Evolutionary conservation across 2,329 filamentous ascomycete species (phyloP).

Genomic region (Fusarium albidum): DNA sequence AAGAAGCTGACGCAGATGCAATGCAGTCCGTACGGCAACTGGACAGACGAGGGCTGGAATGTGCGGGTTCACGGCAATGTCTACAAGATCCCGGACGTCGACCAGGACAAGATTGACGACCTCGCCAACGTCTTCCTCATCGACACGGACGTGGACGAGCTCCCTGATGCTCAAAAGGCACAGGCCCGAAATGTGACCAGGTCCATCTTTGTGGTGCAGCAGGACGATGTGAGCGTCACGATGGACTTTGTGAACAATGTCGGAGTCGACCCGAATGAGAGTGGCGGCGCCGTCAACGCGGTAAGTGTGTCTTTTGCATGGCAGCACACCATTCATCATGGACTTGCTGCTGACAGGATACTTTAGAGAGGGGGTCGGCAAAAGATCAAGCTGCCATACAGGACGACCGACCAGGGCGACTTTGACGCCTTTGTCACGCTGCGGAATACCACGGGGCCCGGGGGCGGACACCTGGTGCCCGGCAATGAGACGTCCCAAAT

Average conservation of each 20-base stretch:
- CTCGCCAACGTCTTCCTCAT: constrained; percentile 77
- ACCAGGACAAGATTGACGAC: constrained; percentile 69
- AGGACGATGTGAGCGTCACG: constrained; percentile 68
- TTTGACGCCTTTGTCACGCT: constrained; percentile 77
- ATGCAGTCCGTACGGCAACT: constrained; percentile 72
- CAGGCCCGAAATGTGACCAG: constrained; percentile 78
- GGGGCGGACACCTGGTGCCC: constrained; percentile 58
- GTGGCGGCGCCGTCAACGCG: constrained; percentile 60
- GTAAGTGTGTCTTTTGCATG: constrained; percentile 32
- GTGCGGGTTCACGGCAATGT: constrained; percentile 80
- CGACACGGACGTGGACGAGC: constrained; percentile 65
- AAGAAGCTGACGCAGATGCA: constrained; percentile 31
- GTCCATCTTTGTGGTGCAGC: constrained; percentile 79
- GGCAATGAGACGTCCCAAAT: constrained; percentile 72
- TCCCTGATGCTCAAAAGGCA: constrained; percentile 65
- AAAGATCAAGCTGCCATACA: constrained; percentile 68
- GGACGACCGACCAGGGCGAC: constrained; percentile 73
- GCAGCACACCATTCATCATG: too few relatives aligned
- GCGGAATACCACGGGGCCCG: constrained; percentile 61
- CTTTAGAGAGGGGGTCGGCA: constrained; percentile 64
- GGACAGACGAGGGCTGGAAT: constrained; percentile 80
- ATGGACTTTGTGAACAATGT: constrained; percentile 63
- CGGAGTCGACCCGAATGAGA: constrained; percentile 59
- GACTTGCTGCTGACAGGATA: constrained; percentile 6
- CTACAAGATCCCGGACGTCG: constrained; percentile 79